Base-by-base conservation (phyloP, 1,139 yeast species). In the Torulaspora globosa region DNA sequence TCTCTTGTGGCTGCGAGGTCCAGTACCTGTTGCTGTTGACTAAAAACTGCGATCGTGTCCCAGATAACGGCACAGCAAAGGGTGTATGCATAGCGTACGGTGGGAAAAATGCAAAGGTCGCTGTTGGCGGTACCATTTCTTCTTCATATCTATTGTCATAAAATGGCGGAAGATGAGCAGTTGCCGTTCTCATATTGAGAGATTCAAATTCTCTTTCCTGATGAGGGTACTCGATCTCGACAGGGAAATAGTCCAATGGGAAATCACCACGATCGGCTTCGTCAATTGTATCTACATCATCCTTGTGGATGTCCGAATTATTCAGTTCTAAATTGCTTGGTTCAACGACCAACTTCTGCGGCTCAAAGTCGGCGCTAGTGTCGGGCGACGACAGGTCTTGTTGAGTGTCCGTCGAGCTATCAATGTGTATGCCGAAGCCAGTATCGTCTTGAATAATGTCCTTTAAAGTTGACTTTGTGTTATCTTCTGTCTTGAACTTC, bases 231-330 rank as follows among this genome's bases (percentile, higher is more conserved):
- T 62, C 67, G 10, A 63, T 62, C 24, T 65, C 67, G 21, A 65
- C 66, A 11, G 74, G 72, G 56, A 82, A 75, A 58, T 80, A 82
- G 56, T 82, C 89, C 47, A 82, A 65, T 2, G 89, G 88, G 63
- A 82, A 82, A 57, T 82, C 88, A 53, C 50, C 53, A 16, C 46
- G 46, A 30, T 80, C 84, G 15, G 47, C 50, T 8, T 47, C 50
- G 30, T 47, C 48, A 15, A 47, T 14, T 3, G 40, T 40, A 15
- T 36, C 39, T 11, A 27, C 33, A 18, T 42, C 42, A 23, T 47
- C 50, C 34, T 44, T 47, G 26, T 16, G 28, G 2, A 39, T 32
- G 2, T 29, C 40, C 39, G 6, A 44, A 12, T 38, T 29, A 30
- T 41, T 21, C 31, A 47, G 39, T 19, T 47, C 50, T 14, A 47